phyloP scores from a whole-genome alignment of 176 grass and related monocot genomes.

The Elymus sibiricus region DNA sequence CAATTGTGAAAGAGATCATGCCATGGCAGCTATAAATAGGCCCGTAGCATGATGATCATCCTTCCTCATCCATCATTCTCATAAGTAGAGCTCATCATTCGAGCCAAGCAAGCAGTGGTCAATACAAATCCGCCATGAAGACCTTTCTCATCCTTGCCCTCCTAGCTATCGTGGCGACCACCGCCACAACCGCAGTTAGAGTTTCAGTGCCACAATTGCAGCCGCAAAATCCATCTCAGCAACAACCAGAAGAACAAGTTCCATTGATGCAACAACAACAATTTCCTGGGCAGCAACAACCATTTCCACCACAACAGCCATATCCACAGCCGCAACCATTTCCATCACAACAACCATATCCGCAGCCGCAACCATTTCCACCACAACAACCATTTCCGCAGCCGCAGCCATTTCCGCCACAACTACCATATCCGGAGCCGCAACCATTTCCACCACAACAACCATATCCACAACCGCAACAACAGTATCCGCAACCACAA shows the following conservation, averaged over 20 bases:
- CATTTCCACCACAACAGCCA: neutral
- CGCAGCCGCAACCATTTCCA: no score
- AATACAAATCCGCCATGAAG: neutral
- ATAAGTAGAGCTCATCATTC: neutral
- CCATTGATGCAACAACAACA: neutral
- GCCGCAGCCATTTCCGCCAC: neutral
- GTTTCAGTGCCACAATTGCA: neutral
- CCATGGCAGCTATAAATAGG: constrained; percentile 5
- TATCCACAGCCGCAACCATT: neutral
- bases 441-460: no score
- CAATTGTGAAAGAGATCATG: neutral
- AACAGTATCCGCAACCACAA: no score
- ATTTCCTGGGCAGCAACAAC: neutral
- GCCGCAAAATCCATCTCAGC: neutral
- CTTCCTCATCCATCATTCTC: neutral
- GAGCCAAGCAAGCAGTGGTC: neutral
- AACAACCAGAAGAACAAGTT: neutral
- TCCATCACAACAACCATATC: neutral
- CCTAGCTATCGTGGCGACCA: neutral
- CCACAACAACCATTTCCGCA: no score
- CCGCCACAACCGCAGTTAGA: neutral
- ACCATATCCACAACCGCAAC: no score
- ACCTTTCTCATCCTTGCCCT: neutral
- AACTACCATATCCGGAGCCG: neutral
- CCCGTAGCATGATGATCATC: neutral